phyloP scores from a whole-genome alignment of 805 yeast genomes.

The Metschnikowia matae region DNA sequence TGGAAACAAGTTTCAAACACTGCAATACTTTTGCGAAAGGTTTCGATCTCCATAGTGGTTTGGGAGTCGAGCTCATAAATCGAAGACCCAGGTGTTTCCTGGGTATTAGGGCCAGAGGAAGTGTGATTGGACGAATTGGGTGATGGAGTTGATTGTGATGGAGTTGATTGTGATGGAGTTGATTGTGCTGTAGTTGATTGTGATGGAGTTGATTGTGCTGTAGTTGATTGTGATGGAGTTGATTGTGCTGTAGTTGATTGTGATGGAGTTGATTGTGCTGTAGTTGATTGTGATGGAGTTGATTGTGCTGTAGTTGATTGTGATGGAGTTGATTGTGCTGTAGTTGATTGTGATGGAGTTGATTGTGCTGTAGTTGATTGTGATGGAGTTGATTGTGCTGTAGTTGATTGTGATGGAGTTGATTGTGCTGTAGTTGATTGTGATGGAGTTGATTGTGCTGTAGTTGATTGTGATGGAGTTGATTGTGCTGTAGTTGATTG shows the following conservation, averaged over 20 bases:
- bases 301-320: neutral
- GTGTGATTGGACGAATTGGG: neutral
- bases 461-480: neutral
- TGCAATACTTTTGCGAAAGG: constrained; percentile 7
- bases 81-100: neutral
- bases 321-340: neutral
- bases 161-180: neutral
- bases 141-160: neutral
- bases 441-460: neutral
- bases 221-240: neutral
- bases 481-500: neutral
- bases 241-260: neutral
- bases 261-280: neutral
- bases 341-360: neutral
- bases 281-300: neutral
- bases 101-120: neutral
- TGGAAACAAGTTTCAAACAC: constrained; percentile 14
- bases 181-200: too few relatives aligned
- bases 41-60: constrained; percentile 9
- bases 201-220: neutral
- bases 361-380: neutral
- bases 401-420: neutral
- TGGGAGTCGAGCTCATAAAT: constrained; percentile 8
- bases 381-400: neutral
- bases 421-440: neutral